Evolutionary conservation across 352 stramenopile species (phyloP).

Genomic region (Aphanomyces stellatus): DNA sequence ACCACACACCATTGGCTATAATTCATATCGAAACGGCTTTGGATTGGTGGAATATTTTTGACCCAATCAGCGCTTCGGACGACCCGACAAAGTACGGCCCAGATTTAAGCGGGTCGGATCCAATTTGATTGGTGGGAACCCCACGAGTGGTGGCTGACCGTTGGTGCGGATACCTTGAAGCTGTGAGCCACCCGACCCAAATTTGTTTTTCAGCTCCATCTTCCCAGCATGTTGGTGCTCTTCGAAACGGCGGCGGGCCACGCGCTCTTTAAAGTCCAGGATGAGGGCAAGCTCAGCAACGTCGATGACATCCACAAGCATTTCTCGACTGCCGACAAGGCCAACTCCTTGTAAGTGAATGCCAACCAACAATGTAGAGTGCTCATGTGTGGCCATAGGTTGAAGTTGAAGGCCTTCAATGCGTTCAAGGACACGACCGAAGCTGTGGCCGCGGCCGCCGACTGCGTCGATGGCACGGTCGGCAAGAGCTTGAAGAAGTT

Average conservation of each 20-base stretch:
- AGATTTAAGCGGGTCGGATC: neutral
- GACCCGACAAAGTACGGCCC: neutral
- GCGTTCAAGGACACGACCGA: constrained; percentile 99
- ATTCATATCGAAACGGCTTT: neutral
- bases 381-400: constrained; percentile 20
- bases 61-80: too few relatives aligned
- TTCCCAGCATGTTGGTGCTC: constrained; percentile 93
- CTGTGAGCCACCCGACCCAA: too few relatives aligned
- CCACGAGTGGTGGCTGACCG: neutral
- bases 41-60: too few relatives aligned
- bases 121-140: constrained; percentile 2
- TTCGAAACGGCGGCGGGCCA: constrained; percentile 99
- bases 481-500: constrained; percentile 98
- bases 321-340: constrained; percentile 87
- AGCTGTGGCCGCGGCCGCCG: constrained; percentile 93
- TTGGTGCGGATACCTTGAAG: too few relatives aligned
- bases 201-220: constrained; percentile 1
- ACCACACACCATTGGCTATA: neutral
- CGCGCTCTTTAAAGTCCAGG: constrained; percentile 98
- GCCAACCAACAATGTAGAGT: neutral
- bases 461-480: constrained; percentile 97
- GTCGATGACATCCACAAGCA: constrained; percentile 89
- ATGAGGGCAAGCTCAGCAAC: constrained; percentile 88
- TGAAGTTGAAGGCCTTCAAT: constrained; percentile 97
- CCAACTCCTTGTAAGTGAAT: constrained; percentile 58